phyloP scores from a whole-genome alignment of 352 stramenopile species.

The Phytophthora pisi region DNA sequence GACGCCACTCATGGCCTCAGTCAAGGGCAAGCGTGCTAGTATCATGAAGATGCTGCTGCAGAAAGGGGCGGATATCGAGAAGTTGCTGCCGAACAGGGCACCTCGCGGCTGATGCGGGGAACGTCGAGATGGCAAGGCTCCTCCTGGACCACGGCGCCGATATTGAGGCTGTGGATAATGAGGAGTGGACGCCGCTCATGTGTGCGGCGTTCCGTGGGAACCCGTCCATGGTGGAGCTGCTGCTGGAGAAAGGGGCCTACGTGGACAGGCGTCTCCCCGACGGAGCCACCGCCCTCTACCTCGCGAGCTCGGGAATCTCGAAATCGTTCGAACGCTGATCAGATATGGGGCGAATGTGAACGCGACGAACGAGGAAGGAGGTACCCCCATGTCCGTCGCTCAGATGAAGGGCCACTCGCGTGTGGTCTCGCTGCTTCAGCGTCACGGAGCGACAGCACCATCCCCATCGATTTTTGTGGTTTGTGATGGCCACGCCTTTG shows the following conservation, averaged over 20 bases:
- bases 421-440: background rate
- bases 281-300: too few species aligned
- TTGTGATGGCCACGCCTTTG: too few species aligned
- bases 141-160: slow-evolving; percentile 1
- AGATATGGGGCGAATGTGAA: too few species aligned
- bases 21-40: background rate
- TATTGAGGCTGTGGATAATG: slow-evolving; percentile 1
- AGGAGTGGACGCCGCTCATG: slow-evolving; percentile 13
- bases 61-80: background rate
- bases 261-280: too few species aligned
- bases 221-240: slow-evolving; percentile 9
- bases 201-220: slow-evolving; percentile 14
- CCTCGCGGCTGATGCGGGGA: slow-evolving; percentile 14
- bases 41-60: slow-evolving; percentile 2
- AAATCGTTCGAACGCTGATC: too few species aligned
- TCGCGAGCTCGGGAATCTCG: too few species aligned
- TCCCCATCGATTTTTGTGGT: too few species aligned
- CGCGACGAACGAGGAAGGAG: too few species aligned
- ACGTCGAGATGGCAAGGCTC: slow-evolving; percentile 1
- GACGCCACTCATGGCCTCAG: slow-evolving; percentile 6
- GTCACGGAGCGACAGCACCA: background rate
- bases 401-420: background rate
- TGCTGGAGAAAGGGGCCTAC: slow-evolving; percentile 16
- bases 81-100: background rate
- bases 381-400: too few species aligned